Conservation (phyloP, 2,329 filamentous ascomycete genomes). For the Colletotrichum tropicale region DNA sequence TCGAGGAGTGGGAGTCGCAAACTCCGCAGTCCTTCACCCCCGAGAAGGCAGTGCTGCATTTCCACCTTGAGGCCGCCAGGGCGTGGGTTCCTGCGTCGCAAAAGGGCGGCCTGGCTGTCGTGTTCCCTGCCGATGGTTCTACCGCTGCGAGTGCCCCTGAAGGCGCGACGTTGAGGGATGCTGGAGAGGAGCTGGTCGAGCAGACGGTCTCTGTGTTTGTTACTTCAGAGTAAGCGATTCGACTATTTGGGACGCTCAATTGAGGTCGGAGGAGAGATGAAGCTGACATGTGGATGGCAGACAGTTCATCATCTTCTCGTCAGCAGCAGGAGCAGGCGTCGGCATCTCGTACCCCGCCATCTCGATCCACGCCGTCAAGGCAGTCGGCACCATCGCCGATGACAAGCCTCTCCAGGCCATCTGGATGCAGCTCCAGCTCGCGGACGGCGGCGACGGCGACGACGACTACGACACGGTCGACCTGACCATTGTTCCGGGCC, state of each 20-base stretch:
- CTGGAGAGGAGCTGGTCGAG: conserved; percentile 42
- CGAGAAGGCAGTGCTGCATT: conserved; percentile 74
- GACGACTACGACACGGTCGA: conserved; percentile 71
- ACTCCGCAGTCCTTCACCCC: conserved; percentile 76
- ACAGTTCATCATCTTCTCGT: conserved; percentile 67
- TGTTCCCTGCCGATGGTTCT: conserved; percentile 48
- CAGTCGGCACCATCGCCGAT: conserved; percentile 46
- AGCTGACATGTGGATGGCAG: conserved; percentile 21
- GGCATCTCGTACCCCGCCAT: conserved; percentile 77
- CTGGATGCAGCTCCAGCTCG: conserved; percentile 72
- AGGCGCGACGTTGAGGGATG: conserved; percentile 33
- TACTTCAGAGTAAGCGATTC: conserved; percentile 57
- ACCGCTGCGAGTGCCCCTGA: conserved; percentile 36
- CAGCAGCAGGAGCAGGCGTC: conserved; percentile 60
- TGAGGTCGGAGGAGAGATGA: not conserved
- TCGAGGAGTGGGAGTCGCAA: conserved; percentile 72
- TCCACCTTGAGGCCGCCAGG: conserved; percentile 60
- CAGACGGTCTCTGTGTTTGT: conserved; percentile 62
- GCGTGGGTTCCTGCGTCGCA: conserved; percentile 63
- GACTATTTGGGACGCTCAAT: not conserved
- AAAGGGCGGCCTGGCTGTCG: conserved; percentile 58
- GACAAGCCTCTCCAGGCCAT: conserved; percentile 51
- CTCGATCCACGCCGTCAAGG: conserved; percentile 76
- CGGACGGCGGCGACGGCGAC: conserved; percentile 54
- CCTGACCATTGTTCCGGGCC: conserved; percentile 65